phyloP scores from a whole-genome alignment of 768 basidiomycete species.

The Suillus cothurnatus region DNA sequence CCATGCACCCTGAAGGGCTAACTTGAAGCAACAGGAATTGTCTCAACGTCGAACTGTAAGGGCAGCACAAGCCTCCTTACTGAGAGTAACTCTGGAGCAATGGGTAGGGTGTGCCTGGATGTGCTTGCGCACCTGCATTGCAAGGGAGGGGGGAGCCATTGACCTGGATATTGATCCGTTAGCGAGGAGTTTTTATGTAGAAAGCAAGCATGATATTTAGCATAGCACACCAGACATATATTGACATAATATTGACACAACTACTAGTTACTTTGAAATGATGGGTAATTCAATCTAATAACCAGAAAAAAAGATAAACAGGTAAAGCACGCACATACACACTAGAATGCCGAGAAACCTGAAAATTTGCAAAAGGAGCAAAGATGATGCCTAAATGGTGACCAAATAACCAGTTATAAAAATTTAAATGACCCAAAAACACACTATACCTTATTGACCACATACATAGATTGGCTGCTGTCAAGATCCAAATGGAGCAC shows the following conservation, averaged over 20 bases:
- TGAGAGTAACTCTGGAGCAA: background rate
- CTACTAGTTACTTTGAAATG: too few relatives aligned
- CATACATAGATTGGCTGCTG: background rate
- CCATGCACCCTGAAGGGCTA: background rate
- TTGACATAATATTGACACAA: background rate
- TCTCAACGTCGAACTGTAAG: background rate
- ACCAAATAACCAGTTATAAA: background rate
- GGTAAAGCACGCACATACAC: background rate
- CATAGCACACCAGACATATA: background rate
- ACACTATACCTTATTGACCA: too few relatives aligned
- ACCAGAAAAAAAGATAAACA: background rate
- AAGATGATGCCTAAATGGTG: background rate
- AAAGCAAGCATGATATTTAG: background rate
- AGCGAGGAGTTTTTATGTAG: background rate
- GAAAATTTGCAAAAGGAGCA: background rate
- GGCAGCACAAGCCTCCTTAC: background rate
- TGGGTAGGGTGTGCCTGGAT: background rate
- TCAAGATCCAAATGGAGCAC: background rate
- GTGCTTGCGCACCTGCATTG: background rate
- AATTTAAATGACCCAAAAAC: too few relatives aligned
- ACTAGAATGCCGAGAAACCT: background rate
- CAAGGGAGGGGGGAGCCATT: background rate
- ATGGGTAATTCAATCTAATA: background rate
- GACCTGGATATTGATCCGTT: background rate
- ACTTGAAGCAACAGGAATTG: background rate